These are phyloP conservation scores for Populus deltoides DNA, from an alignment of 345 rosid genomes.

Conservation along the genomic window DNA sequence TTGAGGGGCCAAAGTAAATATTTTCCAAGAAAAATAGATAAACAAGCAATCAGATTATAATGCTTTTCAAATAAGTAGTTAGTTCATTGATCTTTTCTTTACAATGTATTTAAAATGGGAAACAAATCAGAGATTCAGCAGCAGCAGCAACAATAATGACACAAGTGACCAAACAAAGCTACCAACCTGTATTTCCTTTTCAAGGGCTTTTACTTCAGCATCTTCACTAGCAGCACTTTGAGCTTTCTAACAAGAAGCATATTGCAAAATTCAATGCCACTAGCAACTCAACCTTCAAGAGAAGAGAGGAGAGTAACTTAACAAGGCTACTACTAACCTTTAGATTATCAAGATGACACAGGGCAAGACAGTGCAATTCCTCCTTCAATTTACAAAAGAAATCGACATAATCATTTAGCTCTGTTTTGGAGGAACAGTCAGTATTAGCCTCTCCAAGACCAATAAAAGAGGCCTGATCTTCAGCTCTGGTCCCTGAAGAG, in stretches of 20 bases:
- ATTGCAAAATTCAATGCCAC: conserved; percentile 27
- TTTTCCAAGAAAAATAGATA: not conserved
- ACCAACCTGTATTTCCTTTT: conserved; percentile 69
- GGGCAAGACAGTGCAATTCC: conserved; percentile 46
- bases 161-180: conserved; percentile 9
- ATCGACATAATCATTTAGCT: conserved; percentile 40
- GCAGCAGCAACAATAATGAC: not conserved
- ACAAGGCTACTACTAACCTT: conserved; percentile 51
- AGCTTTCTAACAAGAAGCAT: conserved; percentile 50
- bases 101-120: not conserved
- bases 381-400: conserved; percentile 61
- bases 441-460: conserved; percentile 29
- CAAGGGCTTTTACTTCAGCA: conserved; percentile 35
- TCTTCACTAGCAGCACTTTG: conserved; percentile 37
- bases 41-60: not conserved
- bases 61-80: not conserved
- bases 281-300: not conserved
- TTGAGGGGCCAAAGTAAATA: not conserved
- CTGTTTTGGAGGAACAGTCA: conserved; percentile 21
- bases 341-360: conserved; percentile 52
- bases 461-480: conserved; percentile 21
- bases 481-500: conserved; percentile 27
- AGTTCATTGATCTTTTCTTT: not conserved
- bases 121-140: not conserved
- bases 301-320: not conserved